A percentile compares a stretch with the other conserved stretches of the same genome.
Evolutionary conservation across 495 filamentous ascomycete species (phyloP).

Genomic region (Cercophora scortea): DNA sequence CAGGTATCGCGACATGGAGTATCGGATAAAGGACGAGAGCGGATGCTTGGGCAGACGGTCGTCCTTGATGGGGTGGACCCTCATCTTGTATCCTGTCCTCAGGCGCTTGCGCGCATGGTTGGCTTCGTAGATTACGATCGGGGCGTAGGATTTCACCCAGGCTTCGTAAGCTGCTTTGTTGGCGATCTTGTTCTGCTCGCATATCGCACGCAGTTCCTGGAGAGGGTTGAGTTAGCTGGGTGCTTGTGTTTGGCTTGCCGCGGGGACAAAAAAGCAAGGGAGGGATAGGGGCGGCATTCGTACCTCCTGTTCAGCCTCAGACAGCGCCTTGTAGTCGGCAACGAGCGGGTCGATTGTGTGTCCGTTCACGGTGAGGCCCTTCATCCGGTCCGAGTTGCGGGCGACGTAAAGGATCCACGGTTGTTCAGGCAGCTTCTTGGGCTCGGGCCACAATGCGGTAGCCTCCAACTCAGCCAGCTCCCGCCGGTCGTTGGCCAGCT

Average conservation of each 20-base stretch:
- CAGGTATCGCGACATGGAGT: slow-evolving; percentile 42
- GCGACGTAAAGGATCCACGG: neutral
- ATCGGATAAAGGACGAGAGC: slow-evolving; percentile 22
- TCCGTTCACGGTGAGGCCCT: no score
- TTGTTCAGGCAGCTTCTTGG: neutral
- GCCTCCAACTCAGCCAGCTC: neutral
- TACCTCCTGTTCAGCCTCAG: slow-evolving; percentile 23
- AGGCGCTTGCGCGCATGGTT: slow-evolving; percentile 55
- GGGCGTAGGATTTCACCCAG: slow-evolving; percentile 55
- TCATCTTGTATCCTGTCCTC: neutral
- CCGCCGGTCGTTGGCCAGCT: neutral
- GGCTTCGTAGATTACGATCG: slow-evolving; percentile 49
- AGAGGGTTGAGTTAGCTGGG: neutral
- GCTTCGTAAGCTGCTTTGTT: slow-evolving; percentile 39
- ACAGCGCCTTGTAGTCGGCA: slow-evolving; percentile 17
- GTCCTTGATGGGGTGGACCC: slow-evolving; percentile 39
- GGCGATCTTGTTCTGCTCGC: slow-evolving; percentile 37
- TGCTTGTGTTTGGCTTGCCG: no score
- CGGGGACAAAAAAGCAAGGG: neutral
- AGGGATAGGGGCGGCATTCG: neutral
- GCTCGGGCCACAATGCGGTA: neutral
- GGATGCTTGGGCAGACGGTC: slow-evolving; percentile 49
- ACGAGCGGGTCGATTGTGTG: neutral
- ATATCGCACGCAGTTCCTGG: slow-evolving; percentile 36
- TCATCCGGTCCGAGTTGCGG: slow-evolving; percentile 18